These are phyloP conservation scores for Sarocladium kiliense DNA, from an alignment of 2,329 filamentous ascomycete genomes.

Conservation along the genomic window DNA sequence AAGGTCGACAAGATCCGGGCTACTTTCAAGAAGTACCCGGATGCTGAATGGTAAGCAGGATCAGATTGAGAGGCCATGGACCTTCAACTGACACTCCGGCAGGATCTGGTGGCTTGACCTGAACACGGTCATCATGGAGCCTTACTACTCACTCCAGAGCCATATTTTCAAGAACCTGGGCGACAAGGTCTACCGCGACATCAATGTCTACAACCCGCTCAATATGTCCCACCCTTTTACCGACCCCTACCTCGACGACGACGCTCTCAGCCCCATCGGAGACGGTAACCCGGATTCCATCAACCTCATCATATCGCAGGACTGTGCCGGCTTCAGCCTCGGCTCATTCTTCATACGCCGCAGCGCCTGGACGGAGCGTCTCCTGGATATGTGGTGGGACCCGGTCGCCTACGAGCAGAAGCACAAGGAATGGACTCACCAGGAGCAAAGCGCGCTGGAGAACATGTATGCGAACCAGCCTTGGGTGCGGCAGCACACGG, in stretches of 20 bases:
- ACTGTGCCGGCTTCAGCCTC: conserved; percentile 93
- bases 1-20: conserved; percentile 93
- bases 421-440: conserved; percentile 99
- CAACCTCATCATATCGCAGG: conserved; percentile 84
- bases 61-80: not conserved
- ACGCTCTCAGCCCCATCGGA: conserved; percentile 66
- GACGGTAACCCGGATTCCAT: conserved; percentile 75
- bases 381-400: conserved; percentile 98
- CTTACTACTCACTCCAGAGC: conserved; percentile 78
- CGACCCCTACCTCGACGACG: conserved; percentile 69
- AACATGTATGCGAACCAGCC: conserved; percentile 87
- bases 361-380: conserved; percentile 81
- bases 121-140: conserved; percentile 98
- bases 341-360: conserved; percentile 90
- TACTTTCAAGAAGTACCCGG: conserved; percentile 85
- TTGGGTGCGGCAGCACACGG: conserved; percentile 85
- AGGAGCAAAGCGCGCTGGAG: conserved; percentile 93
- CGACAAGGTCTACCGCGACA: conserved; percentile 80
- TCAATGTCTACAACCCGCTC: conserved; percentile 92
- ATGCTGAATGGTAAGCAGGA: conserved; percentile 83
- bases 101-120: conserved; percentile 99
- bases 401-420: conserved; percentile 96
- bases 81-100: conserved; percentile 15
- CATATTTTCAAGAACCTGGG: conserved; percentile 83
- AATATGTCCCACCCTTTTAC: conserved; percentile 84